Evolutionary conservation across 1,139 yeast species (phyloP).

Genomic region (Lodderomyces pseudojiufengensis): DNA sequence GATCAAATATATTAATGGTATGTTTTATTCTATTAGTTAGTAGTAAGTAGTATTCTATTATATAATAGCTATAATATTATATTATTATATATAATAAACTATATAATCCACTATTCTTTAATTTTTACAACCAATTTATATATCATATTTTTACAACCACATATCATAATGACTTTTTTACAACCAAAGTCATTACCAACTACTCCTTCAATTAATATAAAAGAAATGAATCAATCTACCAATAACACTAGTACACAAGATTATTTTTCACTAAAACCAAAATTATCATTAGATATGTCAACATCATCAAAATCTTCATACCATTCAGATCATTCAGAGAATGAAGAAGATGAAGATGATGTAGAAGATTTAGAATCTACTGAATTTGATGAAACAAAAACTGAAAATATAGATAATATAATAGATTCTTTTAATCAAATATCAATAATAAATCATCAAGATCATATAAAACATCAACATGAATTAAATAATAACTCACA

Average conservation of each 20-base stretch:
- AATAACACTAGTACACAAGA: slow-evolving; percentile 4
- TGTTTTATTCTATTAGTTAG: too few species aligned
- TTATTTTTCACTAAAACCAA: slow-evolving; percentile 14
- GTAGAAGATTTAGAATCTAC: slow-evolving; percentile 1
- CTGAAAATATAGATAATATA: slow-evolving; percentile 1
- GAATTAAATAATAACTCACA: too few species aligned
- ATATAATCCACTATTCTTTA: too few species aligned
- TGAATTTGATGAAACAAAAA: slow-evolving; percentile 3
- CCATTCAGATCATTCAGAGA: slow-evolving; percentile 1
- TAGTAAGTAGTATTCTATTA: too few species aligned
- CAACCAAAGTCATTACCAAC: neutral
- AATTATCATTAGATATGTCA: slow-evolving; percentile 10
- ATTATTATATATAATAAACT: too few species aligned
- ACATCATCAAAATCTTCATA: neutral
- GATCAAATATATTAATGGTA: too few species aligned
- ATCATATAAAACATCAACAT: neutral
- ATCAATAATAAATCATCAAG: slow-evolving; percentile 2
- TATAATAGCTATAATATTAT: too few species aligned
- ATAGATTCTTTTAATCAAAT: slow-evolving; percentile 7
- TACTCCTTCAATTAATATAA: slow-evolving; percentile 1
- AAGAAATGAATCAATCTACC: neutral
- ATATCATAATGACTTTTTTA: neutral
- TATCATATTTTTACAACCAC: too few species aligned
- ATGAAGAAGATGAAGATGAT: slow-evolving; percentile 5
- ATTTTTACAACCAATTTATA: too few species aligned